phyloP scores from a whole-genome alignment of 352 stramenopile genomes.

The Thalassiosira ordinaria region DNA sequence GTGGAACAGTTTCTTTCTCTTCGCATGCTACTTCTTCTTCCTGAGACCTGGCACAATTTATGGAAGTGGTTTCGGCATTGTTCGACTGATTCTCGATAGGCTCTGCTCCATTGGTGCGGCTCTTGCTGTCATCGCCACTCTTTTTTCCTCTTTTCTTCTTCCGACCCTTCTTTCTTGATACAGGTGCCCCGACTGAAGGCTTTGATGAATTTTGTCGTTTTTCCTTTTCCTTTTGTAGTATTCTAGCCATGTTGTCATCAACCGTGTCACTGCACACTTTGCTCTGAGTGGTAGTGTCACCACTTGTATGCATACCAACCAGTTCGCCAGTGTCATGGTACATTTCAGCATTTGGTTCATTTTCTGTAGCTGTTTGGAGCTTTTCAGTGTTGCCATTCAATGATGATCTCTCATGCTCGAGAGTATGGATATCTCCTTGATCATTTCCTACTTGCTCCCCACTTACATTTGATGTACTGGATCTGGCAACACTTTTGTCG shows the following conservation, averaged over 20 bases:
- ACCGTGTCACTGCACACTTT: not conserved
- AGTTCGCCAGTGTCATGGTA: conserved; percentile 32
- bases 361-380: too few species aligned
- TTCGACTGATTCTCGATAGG: not conserved
- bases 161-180: conserved; percentile 26
- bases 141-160: conserved; percentile 30
- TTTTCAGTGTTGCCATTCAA: too few species aligned
- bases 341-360: too few species aligned
- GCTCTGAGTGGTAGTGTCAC: not conserved
- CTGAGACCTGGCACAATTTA: not conserved
- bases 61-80: not conserved
- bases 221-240: conserved; percentile 19
- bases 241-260: conserved; percentile 47
- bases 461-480: conserved; percentile 1
- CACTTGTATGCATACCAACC: conserved; percentile 2
- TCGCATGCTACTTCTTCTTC: not conserved
- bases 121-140: not conserved
- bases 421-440: too few species aligned
- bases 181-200: not conserved
- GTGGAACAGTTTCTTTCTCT: conserved; percentile 10
- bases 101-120: not conserved
- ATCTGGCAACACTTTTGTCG: not conserved
- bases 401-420: too few species aligned
- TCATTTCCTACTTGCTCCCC: too few species aligned
- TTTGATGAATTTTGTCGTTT: too few species aligned